These are phyloP conservation scores for Penicillium sp. DNA, from an alignment of 2,329 filamentous ascomycete genomes.

Conservation along the genomic window DNA sequence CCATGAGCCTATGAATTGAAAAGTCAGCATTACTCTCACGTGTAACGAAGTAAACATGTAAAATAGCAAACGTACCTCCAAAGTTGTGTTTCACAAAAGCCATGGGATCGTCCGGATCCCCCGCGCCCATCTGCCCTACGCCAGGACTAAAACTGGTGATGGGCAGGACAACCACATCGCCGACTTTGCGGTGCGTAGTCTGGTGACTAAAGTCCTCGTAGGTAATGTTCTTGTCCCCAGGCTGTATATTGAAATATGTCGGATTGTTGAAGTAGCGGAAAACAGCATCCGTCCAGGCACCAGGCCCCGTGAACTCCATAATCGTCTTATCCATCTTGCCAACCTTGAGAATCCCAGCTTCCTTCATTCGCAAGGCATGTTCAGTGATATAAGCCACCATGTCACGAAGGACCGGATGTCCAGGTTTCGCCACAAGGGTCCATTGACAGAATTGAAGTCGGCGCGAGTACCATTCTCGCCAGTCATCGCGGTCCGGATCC, in stretches of 20 bases:
- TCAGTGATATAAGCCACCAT: conserved; percentile 82
- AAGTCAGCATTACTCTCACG: conserved; percentile 13
- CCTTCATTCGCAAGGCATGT: conserved; percentile 71
- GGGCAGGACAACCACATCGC: conserved; percentile 87
- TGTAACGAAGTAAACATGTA: background rate
- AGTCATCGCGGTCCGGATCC: conserved; percentile 87
- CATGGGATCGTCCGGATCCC: conserved; percentile 86
- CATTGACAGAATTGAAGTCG: conserved; percentile 98
- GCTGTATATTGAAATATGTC: conserved; percentile 75
- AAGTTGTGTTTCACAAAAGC: conserved; percentile 97
- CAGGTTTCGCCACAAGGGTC: conserved; percentile 95
- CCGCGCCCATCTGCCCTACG: conserved; percentile 86
- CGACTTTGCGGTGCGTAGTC: conserved; percentile 75
- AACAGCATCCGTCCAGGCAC: conserved; percentile 86
- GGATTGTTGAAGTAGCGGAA: conserved; percentile 93
- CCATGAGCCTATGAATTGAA: conserved; percentile 31
- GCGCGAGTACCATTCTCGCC: conserved; percentile 92
- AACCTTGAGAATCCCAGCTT: conserved; percentile 59
- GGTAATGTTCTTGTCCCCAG: conserved; percentile 66
- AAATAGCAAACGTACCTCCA: conserved; percentile 59
- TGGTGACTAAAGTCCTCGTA: conserved; percentile 90
- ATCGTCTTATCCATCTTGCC: conserved; percentile 67
- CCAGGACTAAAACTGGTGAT: conserved; percentile 98
- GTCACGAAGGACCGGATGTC: conserved; percentile 85
- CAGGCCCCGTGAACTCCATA: conserved; percentile 91